Evolutionary conservation across 2,329 filamentous ascomycete species (phyloP), one percentile per base, ranked within the genome.

Genomic region (Drechslerella coelobrocha): DNA sequence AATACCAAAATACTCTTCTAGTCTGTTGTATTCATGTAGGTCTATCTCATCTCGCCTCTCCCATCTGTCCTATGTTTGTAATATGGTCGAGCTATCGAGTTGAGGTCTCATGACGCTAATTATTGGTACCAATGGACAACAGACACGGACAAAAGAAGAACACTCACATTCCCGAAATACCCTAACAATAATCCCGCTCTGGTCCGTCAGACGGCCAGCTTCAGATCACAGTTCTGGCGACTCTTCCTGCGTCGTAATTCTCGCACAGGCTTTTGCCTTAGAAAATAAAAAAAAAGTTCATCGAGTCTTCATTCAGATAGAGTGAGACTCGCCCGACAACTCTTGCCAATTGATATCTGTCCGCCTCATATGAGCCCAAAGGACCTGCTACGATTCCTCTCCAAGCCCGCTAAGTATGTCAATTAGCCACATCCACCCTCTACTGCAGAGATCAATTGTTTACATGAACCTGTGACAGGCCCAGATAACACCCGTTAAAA

Each of bases 311-410:
- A 61, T 61, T 72, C 68, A 54, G 10, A 43, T 21, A 24, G 55
- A 72, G 53, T 61, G 61, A 31, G 68, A 52, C 61, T 72, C 68
- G 61, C n/a, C n/a, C 54, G 24, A 61, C 45, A 56, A 51, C 50
- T 23, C 29, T 6, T 12, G 4, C 48, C 53, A 53, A 54, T 71
- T 53, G 66, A 59, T 54, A 62, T 63, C 19, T 47, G 59, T 75
- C 73, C 73, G 74, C 82, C 81, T 86, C 90, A 87, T 88, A 96
- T 96, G 92, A 92, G 87, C 89, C 88, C 85, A 81, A 89, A 88
- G 83, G 90, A 95, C 82, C 87, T 95, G 78, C 86, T 96, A 79
- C 90, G 91, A 83, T 94, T 95, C 83, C 87, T 96, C 77, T 95
- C 91, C 79, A 94, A 94, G 84, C 91, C 91, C 79, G 90, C 91